Conservation (phyloP, 257 asterid genomes). For the Nicotiana tabacum region DNA sequence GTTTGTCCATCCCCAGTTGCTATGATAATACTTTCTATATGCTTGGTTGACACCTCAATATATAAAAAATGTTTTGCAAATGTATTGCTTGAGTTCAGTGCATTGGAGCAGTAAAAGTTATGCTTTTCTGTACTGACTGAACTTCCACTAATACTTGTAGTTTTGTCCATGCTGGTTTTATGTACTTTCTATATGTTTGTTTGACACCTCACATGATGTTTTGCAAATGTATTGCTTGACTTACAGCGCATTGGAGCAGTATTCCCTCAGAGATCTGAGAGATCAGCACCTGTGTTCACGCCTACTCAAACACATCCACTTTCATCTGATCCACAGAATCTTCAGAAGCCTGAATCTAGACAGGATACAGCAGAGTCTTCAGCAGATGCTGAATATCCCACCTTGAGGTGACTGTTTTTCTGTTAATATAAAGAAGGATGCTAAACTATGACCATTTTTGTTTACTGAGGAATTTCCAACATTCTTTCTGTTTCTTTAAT, state of each 20-base stretch:
- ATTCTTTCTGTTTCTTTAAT: not conserved
- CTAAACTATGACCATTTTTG: not conserved
- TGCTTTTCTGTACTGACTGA: not conserved
- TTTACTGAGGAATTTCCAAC: not conserved
- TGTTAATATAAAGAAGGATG: not conserved
- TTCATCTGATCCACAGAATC: slow-evolving; percentile 22
- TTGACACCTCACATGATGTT: not conserved
- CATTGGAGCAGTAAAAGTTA: not conserved
- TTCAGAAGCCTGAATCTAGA: slow-evolving; percentile 58
- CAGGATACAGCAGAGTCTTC: slow-evolving; percentile 74
- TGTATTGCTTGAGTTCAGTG: not conserved
- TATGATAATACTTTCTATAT: not conserved
- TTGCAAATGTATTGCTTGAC: not conserved
- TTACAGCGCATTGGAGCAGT: slow-evolving; percentile 18
- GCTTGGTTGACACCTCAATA: not conserved
- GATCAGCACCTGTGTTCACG: not conserved
- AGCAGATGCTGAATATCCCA: slow-evolving; percentile 91
- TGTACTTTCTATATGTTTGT: not conserved
- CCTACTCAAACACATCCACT: slow-evolving; percentile 4
- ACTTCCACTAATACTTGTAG: not conserved
- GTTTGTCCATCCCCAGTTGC: not conserved
- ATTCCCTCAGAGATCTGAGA: slow-evolving; percentile 17
- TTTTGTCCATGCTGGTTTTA: slow-evolving; percentile 1
- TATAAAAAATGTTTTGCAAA: not conserved
- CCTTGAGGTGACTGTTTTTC: slow-evolving; percentile 58